phyloP scores from a whole-genome alignment of 139 green algal species.

The Chlorella ohadii region DNA sequence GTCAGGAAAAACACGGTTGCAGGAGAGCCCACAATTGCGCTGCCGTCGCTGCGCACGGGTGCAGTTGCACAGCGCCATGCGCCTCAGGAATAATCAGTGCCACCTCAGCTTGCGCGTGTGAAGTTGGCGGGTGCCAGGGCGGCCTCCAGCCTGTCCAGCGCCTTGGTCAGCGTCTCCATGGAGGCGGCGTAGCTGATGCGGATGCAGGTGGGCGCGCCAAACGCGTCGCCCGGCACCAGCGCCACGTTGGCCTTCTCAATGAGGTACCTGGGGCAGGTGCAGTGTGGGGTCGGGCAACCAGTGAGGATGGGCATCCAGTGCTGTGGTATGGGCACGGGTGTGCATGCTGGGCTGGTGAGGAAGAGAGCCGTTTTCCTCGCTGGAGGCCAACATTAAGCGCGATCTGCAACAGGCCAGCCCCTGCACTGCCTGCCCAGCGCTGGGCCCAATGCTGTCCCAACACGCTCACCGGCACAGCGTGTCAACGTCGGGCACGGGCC shows the following conservation, averaged over 20 bases:
- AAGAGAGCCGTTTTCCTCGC: no score
- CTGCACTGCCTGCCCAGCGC: neutral
- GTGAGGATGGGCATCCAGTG: no score
- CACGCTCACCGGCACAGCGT: conserved; percentile 79
- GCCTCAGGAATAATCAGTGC: no score
- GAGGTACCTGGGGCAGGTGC: conserved; percentile 47
- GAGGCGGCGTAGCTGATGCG: conserved; percentile 95
- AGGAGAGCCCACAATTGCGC: no score
- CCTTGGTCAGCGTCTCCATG: conserved; percentile 80
- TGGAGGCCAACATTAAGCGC: no score
- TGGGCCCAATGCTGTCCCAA: no score
- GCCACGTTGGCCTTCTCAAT: conserved; percentile 81
- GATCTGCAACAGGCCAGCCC: neutral
- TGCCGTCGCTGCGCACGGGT: no score
- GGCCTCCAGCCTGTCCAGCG: conserved; percentile 76
- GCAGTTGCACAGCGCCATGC: no score
- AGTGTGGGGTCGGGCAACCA: neutral
- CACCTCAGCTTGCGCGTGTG: neutral
- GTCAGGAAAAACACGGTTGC: no score
- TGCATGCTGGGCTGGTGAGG: no score
- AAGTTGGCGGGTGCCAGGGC: conserved; percentile 64
- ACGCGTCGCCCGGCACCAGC: conserved; percentile 94
- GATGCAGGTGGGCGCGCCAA: conserved; percentile 89
- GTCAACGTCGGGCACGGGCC: conserved; percentile 83
- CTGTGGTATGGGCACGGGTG: no score